These are phyloP conservation scores for Annulohypoxylon nitens DNA, from an alignment of 495 filamentous ascomycete species.

Conservation along the genomic window DNA sequence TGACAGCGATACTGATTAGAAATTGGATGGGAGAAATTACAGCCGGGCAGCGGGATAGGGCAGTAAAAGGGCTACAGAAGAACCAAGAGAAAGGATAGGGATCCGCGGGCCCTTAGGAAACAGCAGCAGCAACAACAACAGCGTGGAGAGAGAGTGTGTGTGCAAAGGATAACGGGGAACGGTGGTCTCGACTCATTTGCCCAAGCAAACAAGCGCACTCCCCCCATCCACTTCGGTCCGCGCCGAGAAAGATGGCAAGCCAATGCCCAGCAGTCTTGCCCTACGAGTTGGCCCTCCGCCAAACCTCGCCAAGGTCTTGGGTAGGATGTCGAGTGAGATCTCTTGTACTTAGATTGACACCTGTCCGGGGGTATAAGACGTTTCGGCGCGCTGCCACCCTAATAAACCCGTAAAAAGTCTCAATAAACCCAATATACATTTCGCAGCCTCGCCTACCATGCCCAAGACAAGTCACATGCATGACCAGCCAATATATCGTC, in stretches of 20 bases:
- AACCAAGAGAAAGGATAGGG: constrained; percentile 23
- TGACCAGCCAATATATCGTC: background rate
- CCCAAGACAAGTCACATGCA: constrained; percentile 11
- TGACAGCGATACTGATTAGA: constrained; percentile 1
- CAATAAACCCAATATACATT: no score
- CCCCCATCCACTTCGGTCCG: constrained; percentile 36
- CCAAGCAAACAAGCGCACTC: constrained; percentile 10
- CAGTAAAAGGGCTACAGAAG: background rate
- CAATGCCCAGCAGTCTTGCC: constrained; percentile 26
- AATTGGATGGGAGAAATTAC: constrained; percentile 1
- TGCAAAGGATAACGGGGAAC: background rate
- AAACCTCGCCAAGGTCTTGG: constrained; percentile 45
- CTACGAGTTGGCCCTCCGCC: constrained; percentile 35
- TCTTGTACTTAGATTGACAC: constrained; percentile 30
- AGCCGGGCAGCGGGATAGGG: background rate
- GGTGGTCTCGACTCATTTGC: constrained; percentile 27
- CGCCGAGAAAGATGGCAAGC: constrained; percentile 36
- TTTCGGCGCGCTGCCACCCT: background rate
- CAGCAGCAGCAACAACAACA: background rate
- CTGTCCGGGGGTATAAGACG: constrained; percentile 11
- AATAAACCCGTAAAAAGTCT: background rate
- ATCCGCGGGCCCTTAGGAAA: constrained; percentile 7
- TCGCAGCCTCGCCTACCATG: constrained; percentile 13
- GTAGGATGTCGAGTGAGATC: constrained; percentile 40
- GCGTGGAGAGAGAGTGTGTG: constrained; percentile 9